Percentiles rank a stretch among this genome's conserved stretches.
Conservation (phyloP, 1,284 basidiomycete species). For the Rhodotorula sp. region DNA sequence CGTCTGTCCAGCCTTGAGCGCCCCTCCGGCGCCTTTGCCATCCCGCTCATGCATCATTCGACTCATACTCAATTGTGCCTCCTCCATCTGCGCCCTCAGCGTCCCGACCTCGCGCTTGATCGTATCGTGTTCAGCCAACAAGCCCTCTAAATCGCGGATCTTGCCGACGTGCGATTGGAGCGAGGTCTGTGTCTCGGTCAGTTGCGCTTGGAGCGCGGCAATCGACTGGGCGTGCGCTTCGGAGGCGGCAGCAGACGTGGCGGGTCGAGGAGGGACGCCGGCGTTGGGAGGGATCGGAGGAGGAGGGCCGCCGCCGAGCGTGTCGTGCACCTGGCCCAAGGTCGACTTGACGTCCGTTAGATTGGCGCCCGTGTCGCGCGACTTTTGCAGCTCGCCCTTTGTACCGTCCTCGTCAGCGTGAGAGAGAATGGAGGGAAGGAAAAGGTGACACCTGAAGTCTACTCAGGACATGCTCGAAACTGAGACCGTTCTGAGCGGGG, state of each 20-base stretch:
- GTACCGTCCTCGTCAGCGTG: slow-evolving; percentile 45
- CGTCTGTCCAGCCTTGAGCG: neutral
- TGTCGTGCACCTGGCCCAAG: slow-evolving; percentile 89
- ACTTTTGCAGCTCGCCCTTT: slow-evolving; percentile 88
- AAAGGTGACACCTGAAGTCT: slow-evolving; percentile 52
- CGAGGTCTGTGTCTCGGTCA: slow-evolving; percentile 79
- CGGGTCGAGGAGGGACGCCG: slow-evolving; percentile 38
- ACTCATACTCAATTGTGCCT: slow-evolving; percentile 39
- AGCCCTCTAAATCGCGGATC: slow-evolving; percentile 74
- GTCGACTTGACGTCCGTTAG: slow-evolving; percentile 74
- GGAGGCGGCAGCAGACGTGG: slow-evolving; percentile 8
- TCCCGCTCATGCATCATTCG: slow-evolving; percentile 33
- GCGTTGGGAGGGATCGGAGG: slow-evolving; percentile 56
- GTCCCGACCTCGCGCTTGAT: slow-evolving; percentile 75
- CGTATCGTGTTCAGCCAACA: slow-evolving; percentile 77
- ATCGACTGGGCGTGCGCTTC: slow-evolving; percentile 51
- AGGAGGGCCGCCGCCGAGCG: slow-evolving; percentile 70
- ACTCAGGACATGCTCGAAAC: slow-evolving; percentile 55
- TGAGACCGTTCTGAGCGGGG: slow-evolving; percentile 46
- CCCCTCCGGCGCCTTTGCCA: neutral
- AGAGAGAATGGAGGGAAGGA: neutral
- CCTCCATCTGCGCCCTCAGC: slow-evolving; percentile 49
- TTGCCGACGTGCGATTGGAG: slow-evolving; percentile 79
- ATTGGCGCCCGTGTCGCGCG: slow-evolving; percentile 88
- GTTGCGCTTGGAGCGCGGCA: slow-evolving; percentile 72